Evolutionary conservation across 2,329 filamentous ascomycete species (phyloP), one percentile per base, ranked within the genome.

Genomic region (Alternaria sp.): DNA sequence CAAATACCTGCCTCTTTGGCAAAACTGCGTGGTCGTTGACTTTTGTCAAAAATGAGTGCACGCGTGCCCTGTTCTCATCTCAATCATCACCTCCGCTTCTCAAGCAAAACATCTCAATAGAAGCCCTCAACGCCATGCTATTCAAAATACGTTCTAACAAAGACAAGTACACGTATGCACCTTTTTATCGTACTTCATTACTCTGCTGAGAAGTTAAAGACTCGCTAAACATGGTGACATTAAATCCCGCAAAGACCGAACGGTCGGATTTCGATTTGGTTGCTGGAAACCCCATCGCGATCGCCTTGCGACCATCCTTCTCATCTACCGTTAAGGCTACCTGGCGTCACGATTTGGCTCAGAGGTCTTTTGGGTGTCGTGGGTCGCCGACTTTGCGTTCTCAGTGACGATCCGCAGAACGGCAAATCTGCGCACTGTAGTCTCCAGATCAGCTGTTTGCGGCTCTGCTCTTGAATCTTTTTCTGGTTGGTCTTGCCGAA

Each of bases 401-500:
- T 21, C 51, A 2, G 51, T 14, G 10, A 36, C 29, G 31, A 45
- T 45, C 4, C 39, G 51, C 26, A 53, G 28, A 2, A 36, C 29
- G 1, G 36, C 26, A 8, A 51, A 34, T 21, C 33, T 51, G 37
- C 37, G 49, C 23, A 28, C 37, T 40, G 4, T 28, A 13, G 21
- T 26, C 1, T 3, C 7, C 10, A 17, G 5, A 17, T 9, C 37
- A 2, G 13, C 7, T 26, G 5, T 3, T 9, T 51, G 17, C n/a
- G 26, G 9, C 28, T 4, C 7, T 3, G 11, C 21, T 4, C 13
- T 1, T 5, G 5, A 24, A n/a, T 24, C 31, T 9, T 8, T 14
- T n/a, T 4, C 14, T 5, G 7, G 13, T 13, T 8, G 8, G 7
- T 26, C 1, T 14, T n/a, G 0, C 8, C 10, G 4, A 1, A 3